Evolutionary conservation across 2,329 filamentous ascomycete genomes (phyloP), one percentile per base, ranked within the genome.

Genomic region (Exserohilum rostratum): DNA sequence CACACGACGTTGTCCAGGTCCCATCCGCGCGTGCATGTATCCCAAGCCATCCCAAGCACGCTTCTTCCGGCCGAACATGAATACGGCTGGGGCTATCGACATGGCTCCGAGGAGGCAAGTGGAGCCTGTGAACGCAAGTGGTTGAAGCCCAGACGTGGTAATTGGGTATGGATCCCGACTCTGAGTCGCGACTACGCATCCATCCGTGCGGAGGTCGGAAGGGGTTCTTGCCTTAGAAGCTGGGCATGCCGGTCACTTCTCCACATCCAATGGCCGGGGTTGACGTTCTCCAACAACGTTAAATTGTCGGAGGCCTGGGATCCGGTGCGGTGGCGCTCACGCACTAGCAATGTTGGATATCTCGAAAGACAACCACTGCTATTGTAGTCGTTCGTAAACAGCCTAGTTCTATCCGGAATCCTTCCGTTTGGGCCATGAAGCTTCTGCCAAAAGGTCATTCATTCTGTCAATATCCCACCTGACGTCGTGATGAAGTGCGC

Each of bases 31-130:
- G 53, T 58, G 53, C 57, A 59, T 55, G 42, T 39, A 30, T 54
- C 60, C 64, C 65, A 68, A 68, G 65, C 51, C 61, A 60, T 47
- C 22, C 60, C 58, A 55, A 53, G 53, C 37, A 48, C 60, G 43
- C 63, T 57, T 61, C 60, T 62, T 55, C 47, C 62, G 60, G 57
- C 64, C 62, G 64, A 42, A 62, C 66, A 64, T 62, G 60, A 48
- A n/a, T 33, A 47, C 46, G 33, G 30, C 12, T 43, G 60, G 46
- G 56, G 58, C 51, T 59, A 46, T 35, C 39, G 38, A 37, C 44
- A 48, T 47, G 22, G 47, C 30, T 18, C 53, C n/a, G 47, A 27
- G 10, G 53, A 38, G 22, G 39, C 31, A 25, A 34, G 60, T 50
- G 55, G 62, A 46, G 51, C 39, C 53, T 48, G 60, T 57, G 52